These are phyloP conservation scores for Talaromyces amestolkiae DNA, from an alignment of 2,329 filamentous ascomycete species.

Conservation along the genomic window DNA sequence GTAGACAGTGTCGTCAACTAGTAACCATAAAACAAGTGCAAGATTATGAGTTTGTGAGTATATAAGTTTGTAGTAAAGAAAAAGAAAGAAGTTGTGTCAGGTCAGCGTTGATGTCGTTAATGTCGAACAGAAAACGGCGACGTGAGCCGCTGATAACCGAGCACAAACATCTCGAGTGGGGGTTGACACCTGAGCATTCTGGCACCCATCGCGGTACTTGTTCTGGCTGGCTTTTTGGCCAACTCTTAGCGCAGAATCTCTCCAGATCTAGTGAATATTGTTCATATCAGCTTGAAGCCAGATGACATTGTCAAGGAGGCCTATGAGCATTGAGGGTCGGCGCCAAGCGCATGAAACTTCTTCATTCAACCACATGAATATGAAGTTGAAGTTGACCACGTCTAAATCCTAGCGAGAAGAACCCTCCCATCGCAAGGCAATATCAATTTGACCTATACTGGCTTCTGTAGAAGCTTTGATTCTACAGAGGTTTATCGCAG, in stretches of 20 bases:
- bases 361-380: neutral
- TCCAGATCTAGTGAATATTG: no score
- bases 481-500: no score
- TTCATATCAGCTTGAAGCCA: neutral
- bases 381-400: neutral
- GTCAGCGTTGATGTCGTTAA: neutral
- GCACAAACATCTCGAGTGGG: neutral
- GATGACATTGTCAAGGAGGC: neutral
- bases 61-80: neutral
- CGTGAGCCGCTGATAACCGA: slow-evolving; percentile 20
- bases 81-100: slow-evolving; percentile 11
- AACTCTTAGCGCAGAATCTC: no score
- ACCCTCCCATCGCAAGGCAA: neutral
- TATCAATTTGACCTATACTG: neutral
- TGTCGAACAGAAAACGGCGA: neutral
- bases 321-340: no score
- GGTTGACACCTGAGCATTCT: slow-evolving; percentile 7
- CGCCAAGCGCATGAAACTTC: no score
- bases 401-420: neutral
- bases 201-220: neutral
- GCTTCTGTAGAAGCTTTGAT: neutral
- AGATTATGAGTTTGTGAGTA: no score
- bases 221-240: no score
- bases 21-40: neutral
- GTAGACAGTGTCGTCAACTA: neutral